Conservation (phyloP, 495 filamentous ascomycete species). For the Massariosphaeria phaeospora region DNA sequence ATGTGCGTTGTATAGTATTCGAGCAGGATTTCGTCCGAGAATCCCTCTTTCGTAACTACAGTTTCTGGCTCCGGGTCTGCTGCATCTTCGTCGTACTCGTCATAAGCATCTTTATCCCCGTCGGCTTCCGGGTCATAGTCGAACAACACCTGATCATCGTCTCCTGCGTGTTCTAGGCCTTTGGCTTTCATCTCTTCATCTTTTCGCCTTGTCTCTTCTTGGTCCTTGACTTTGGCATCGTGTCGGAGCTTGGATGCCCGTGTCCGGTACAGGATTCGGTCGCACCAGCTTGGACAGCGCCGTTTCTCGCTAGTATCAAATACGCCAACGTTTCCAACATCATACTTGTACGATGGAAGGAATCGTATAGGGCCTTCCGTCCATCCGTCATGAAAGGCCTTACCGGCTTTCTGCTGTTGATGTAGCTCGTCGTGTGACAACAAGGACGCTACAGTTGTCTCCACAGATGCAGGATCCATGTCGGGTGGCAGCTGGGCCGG, state of each 20-base stretch:
- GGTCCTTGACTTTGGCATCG: conserved; percentile 59
- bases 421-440: conserved; percentile 86
- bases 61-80: conserved; percentile 47
- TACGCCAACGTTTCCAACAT: conserved; percentile 83
- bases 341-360: conserved; percentile 95
- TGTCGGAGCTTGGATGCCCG: conserved; percentile 65
- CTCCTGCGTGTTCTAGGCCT: conserved; percentile 62
- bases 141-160: conserved; percentile 81
- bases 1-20: conserved; percentile 85
- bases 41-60: conserved; percentile 52
- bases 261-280: conserved; percentile 86
- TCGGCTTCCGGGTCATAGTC: conserved; percentile 85
- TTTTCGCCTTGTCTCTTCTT: conserved; percentile 60
- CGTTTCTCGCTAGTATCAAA: conserved; percentile 96
- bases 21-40: conserved; percentile 59
- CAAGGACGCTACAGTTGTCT: conserved; percentile 79
- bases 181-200: conserved; percentile 81
- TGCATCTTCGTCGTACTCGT: conserved; percentile 59
- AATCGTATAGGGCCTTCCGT: conserved; percentile 83
- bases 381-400: conserved; percentile 87
- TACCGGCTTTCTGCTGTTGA: conserved; percentile 64
- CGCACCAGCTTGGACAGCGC: conserved; percentile 92
- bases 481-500: conserved; percentile 29
- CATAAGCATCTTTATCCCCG: conserved; percentile 41
- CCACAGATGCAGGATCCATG: conserved; percentile 61